phyloP scores from a whole-genome alignment of 2,329 filamentous ascomycete species.

The Amylocarpus encephaloides region DNA sequence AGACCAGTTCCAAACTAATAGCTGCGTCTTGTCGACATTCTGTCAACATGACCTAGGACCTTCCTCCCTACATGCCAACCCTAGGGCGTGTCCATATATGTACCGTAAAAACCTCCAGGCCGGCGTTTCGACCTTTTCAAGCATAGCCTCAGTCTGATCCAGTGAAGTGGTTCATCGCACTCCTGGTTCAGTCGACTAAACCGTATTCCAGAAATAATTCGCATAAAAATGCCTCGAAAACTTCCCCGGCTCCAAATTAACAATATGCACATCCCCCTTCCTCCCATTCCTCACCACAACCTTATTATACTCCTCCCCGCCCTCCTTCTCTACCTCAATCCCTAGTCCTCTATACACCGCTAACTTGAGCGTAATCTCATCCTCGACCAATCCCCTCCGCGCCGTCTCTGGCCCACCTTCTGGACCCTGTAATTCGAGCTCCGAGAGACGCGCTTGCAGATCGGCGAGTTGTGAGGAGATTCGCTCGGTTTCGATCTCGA shows the following conservation, averaged over 20 bases:
- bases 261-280: constrained; percentile 88
- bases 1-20: no score
- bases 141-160: background rate
- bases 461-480: constrained; percentile 71
- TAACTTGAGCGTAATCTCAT: constrained; percentile 66
- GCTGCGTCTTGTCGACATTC: no score
- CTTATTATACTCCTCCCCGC: constrained; percentile 74
- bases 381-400: constrained; percentile 45
- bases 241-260: constrained; percentile 81
- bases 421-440: constrained; percentile 79
- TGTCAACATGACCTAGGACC: no score
- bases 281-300: constrained; percentile 79
- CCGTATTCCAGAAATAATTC: constrained; percentile 90
- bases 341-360: constrained; percentile 89
- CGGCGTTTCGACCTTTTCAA: no score
- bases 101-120: no score
- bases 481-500: constrained; percentile 94
- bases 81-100: no score
- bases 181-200: constrained; percentile 44
- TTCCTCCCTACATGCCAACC: no score
- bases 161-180: background rate
- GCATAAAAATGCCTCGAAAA: constrained; percentile 89
- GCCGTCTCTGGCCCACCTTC: constrained; percentile 53
- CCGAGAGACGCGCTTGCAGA: constrained; percentile 66
- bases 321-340: constrained; percentile 76